A percentile compares a stretch with the other conserved stretches of the same genome.
phyloP scores from a whole-genome alignment of 2,329 filamentous ascomycete species.

The Ascocoryne sarcoides region DNA sequence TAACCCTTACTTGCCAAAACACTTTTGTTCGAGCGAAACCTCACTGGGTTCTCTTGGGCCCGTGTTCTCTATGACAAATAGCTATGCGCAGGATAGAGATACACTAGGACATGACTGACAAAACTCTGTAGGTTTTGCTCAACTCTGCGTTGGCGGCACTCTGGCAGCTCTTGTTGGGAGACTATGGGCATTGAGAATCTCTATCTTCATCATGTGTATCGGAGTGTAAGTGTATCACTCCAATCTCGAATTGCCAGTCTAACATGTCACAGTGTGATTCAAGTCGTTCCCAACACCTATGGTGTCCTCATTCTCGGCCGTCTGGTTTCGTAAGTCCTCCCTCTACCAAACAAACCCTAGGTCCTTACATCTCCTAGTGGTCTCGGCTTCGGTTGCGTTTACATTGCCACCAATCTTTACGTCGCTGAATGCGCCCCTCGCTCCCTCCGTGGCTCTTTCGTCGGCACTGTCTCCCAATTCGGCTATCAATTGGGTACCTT shows the following conservation, averaged over 20 bases:
- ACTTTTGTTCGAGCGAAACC: too few species aligned
- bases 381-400: conserved; percentile 34
- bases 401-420: conserved; percentile 35
- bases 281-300: conserved; percentile 34
- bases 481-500: conserved; percentile 36
- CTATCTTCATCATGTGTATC: conserved; percentile 32
- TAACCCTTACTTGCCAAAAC: too few species aligned
- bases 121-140: conserved; percentile 30
- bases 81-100: too few species aligned
- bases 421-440: conserved; percentile 35
- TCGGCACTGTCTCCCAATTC: conserved; percentile 34
- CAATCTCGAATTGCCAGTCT: too few species aligned
- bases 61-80: too few species aligned
- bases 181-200: conserved; percentile 33
- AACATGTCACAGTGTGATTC: conserved; percentile 31
- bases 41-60: too few species aligned
- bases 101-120: too few species aligned
- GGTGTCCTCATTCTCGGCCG: conserved; percentile 33
- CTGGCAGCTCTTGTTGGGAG: conserved; percentile 31
- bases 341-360: not conserved
- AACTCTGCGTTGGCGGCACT: conserved; percentile 33
- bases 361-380: conserved; percentile 20
- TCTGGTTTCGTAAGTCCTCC: conserved; percentile 28
- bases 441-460: conserved; percentile 32
- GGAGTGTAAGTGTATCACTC: conserved; percentile 28